phyloP scores from a whole-genome alignment of 805 yeast genomes.

The Candida glaebosa region DNA sequence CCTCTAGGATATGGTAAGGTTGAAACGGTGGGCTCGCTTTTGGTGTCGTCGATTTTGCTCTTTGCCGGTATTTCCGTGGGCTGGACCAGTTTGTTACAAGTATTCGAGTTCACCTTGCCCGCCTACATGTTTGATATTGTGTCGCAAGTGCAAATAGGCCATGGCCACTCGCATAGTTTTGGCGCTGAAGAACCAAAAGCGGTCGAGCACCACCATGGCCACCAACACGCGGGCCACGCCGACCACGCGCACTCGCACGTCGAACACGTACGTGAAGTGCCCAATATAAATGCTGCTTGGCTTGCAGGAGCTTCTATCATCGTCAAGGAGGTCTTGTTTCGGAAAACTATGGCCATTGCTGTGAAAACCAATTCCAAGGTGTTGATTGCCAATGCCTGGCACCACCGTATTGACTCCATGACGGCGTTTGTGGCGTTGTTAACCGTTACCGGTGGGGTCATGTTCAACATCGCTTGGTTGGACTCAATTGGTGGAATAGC shows the following conservation, averaged over 20 bases:
- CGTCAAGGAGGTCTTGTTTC: constrained; percentile 84
- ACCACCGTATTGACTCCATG: constrained; percentile 90
- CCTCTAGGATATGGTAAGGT: constrained; percentile 93
- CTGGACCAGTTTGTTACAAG: constrained; percentile 71
- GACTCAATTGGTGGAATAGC: constrained; percentile 91
- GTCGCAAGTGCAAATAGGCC: constrained; percentile 45
- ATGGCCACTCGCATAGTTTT: constrained; percentile 49
- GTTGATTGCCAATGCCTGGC: constrained; percentile 97
- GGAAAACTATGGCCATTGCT: constrained; percentile 80
- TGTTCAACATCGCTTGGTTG: constrained; percentile 74
- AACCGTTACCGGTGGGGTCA: constrained; percentile 82
- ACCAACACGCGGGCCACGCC: constrained; percentile 14
- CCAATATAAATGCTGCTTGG: constrained; percentile 92
- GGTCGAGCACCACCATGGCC: constrained; percentile 1
- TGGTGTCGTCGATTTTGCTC: constrained; percentile 78
- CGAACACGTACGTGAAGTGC: constrained; percentile 17
- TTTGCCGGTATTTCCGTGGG: constrained; percentile 91
- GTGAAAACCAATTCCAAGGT: constrained; percentile 78
- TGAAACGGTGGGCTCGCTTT: constrained; percentile 87
- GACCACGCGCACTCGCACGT: constrained; percentile 28
- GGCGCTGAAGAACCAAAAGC: constrained; percentile 13
- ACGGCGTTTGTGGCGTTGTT: constrained; percentile 88
- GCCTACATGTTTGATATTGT: constrained; percentile 53
- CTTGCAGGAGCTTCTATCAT: constrained; percentile 85
- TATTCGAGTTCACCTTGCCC: constrained; percentile 67